A percentile compares a stretch with the other conserved stretches of the same genome.
phyloP scores from a whole-genome alignment of 2,329 filamentous ascomycete genomes.

The Stemphylium lycopersici region DNA sequence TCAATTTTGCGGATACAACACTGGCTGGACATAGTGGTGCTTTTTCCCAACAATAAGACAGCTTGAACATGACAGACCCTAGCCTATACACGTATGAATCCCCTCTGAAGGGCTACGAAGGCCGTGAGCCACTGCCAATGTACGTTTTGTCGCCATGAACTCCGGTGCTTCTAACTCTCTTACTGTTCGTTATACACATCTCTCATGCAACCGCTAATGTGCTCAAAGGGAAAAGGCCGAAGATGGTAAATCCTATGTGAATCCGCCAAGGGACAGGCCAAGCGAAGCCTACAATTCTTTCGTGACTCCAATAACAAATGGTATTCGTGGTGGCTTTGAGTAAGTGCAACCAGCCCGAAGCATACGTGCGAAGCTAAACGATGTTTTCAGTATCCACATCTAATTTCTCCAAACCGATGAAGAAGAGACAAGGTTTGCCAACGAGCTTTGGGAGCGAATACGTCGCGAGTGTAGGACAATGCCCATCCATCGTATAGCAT shows the following conservation, averaged over 20 bases:
- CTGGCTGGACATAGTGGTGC: neutral
- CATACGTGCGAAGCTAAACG: neutral
- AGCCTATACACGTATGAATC: slow-evolving; percentile 59
- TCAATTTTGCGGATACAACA: neutral
- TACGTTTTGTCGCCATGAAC: slow-evolving; percentile 19
- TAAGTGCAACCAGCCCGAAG: slow-evolving; percentile 6
- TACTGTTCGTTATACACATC: neutral
- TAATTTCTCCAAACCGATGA: slow-evolving; percentile 73
- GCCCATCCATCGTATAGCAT: neutral
- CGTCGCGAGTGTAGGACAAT: slow-evolving; percentile 71
- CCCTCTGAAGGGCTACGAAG: slow-evolving; percentile 64
- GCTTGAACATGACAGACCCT: slow-evolving; percentile 48
- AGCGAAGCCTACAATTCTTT: slow-evolving; percentile 77
- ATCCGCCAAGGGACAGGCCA: slow-evolving; percentile 64
- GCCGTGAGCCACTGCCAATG: slow-evolving; percentile 61
- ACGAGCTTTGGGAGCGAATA: slow-evolving; percentile 77
- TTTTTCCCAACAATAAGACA: neutral
- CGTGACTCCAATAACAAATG: slow-evolving; percentile 69
- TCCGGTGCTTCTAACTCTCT: neutral
- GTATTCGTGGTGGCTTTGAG: slow-evolving; percentile 75
- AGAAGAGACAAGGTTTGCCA: slow-evolving; percentile 70
- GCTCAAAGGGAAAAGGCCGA: slow-evolving; percentile 61
- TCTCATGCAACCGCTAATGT: slow-evolving; percentile 9
- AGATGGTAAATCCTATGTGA: slow-evolving; percentile 80
- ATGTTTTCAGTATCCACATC: slow-evolving; percentile 67